phyloP scores from a whole-genome alignment of 2,329 filamentous ascomycete genomes.

The Aaosphaeria pasadenensis region DNA sequence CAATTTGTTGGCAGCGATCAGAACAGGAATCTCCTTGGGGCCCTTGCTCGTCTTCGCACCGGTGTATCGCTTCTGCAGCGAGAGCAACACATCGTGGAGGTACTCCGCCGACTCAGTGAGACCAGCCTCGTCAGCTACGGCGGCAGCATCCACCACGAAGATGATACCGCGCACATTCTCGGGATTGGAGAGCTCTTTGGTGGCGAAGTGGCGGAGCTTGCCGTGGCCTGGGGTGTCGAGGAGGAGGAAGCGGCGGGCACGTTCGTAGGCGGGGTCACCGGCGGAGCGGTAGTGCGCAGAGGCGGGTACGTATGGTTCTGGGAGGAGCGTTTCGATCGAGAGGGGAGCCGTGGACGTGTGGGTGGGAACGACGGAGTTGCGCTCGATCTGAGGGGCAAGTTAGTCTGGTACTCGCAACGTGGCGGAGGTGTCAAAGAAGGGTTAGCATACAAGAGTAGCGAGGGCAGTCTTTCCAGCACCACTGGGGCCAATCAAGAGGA shows the following conservation, averaged over 20 bases:
- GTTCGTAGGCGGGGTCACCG: constrained; percentile 58
- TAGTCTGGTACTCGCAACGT: neutral
- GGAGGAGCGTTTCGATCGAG: constrained; percentile 59
- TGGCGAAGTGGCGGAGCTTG: constrained; percentile 75
- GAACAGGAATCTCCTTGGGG: constrained; percentile 63
- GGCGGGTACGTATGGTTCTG: constrained; percentile 54
- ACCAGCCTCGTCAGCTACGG: constrained; percentile 39
- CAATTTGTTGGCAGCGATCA: constrained; percentile 91
- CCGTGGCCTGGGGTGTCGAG: constrained; percentile 93
- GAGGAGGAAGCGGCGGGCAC: constrained; percentile 67
- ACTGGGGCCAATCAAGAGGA: constrained; percentile 78
- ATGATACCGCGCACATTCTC: constrained; percentile 66
- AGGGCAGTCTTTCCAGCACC: constrained; percentile 86
- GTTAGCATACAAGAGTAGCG: constrained; percentile 63
- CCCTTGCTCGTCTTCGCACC: constrained; percentile 55
- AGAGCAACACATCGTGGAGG: constrained; percentile 83
- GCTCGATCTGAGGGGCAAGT: constrained; percentile 45
- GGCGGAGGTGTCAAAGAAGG: neutral
- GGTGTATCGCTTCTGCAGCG: constrained; percentile 71
- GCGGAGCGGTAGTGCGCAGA: constrained; percentile 64
- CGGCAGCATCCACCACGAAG: constrained; percentile 83
- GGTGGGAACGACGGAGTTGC: constrained; percentile 53
- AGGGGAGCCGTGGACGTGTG: constrained; percentile 45
- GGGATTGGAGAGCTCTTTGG: constrained; percentile 49
- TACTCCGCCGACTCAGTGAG: constrained; percentile 76